phyloP scores from a whole-genome alignment of 108 stramenopile species.

The Cyclotella cryptica region DNA sequence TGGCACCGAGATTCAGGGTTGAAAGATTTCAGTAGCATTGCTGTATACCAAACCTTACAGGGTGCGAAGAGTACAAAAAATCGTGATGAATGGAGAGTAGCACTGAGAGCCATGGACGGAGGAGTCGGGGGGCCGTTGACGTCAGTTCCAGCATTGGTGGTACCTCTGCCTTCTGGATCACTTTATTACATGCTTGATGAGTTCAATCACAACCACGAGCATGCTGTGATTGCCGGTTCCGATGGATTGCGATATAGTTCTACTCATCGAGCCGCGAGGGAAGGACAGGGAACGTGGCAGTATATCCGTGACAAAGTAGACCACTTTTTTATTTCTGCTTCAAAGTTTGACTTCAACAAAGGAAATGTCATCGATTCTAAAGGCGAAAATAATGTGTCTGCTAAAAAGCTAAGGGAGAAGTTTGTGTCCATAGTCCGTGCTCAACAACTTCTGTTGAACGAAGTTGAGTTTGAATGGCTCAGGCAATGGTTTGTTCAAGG shows the following conservation, averaged over 20 bases:
- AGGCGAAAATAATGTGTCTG: neutral
- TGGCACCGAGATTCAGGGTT: constrained; percentile 94
- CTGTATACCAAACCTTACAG: constrained; percentile 75
- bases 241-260: constrained; percentile 58
- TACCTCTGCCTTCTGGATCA: constrained; percentile 65
- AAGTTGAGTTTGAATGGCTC: constrained; percentile 88
- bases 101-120: constrained; percentile 63
- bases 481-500: constrained; percentile 86
- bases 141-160: constrained; percentile 40
- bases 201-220: constrained; percentile 89
- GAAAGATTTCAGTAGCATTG: constrained; percentile 74
- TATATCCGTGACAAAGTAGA: constrained; percentile 59
- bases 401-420: constrained; percentile 19
- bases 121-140: constrained; percentile 36
- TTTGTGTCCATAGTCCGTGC: constrained; percentile 41
- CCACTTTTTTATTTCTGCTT: constrained; percentile 8
- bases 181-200: constrained; percentile 89
- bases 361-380: neutral
- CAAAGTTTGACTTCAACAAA: constrained; percentile 13
- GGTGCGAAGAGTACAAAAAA: constrained; percentile 3
- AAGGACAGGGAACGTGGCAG: constrained; percentile 60
- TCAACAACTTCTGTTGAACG: constrained; percentile 64
- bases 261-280: constrained; percentile 73
- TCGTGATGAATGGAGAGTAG: constrained; percentile 67
- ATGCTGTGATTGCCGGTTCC: constrained; percentile 73